Evolutionary conservation across 805 yeast species (phyloP), one percentile per base, ranked within the genome.

Genomic region (Sugiyamaella lignohabitans): DNA sequence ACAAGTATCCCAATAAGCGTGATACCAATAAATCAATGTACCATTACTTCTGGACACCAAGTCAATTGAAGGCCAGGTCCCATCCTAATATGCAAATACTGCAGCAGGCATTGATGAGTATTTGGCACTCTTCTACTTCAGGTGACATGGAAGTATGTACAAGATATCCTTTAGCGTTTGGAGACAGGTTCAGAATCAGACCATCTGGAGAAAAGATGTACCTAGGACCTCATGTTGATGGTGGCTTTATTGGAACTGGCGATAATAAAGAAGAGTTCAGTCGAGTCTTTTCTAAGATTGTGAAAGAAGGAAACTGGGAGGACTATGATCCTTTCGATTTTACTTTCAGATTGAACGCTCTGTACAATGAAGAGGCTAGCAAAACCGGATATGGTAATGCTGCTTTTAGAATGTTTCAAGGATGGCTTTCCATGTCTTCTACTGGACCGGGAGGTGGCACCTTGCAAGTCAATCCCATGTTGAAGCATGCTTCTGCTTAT

Each of bases 161-260:
- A 11, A 50, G 21, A 38, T 40, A 17, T 20, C 65, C 68, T 30
- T 57, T 71, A 19, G 61, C 65, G 11, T 72, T 71, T 53, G 73
- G 71, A 14, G 76, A 72, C 55, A 57, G 74, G 16, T 56, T 72
- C 35, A 58, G 75, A 45, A 64, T 72, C 32, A 58, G 75, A 40
- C 57, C 59, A 4, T 71, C 74, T 1, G 74, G 74, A 4, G 62
- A 58, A 20, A 52, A 27, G 17, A 51, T 58, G 30, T 43, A 68
- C 5, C 59, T 71, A 32, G 67, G 63, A 27, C 64, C 70, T 23
- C 75, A 72, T 46, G 55, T 63, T 10, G 76, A 72, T 50, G 61
- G 69, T 17, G 69, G 73, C 10, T 62, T 70, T 4, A 57, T 71
- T 39, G 74, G 69, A 48, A 55, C 75, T 38, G 72, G 76, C 73